Evolutionary conservation across 2,329 filamentous ascomycete genomes (phyloP).

Genomic region (Cordyceps javanica): DNA sequence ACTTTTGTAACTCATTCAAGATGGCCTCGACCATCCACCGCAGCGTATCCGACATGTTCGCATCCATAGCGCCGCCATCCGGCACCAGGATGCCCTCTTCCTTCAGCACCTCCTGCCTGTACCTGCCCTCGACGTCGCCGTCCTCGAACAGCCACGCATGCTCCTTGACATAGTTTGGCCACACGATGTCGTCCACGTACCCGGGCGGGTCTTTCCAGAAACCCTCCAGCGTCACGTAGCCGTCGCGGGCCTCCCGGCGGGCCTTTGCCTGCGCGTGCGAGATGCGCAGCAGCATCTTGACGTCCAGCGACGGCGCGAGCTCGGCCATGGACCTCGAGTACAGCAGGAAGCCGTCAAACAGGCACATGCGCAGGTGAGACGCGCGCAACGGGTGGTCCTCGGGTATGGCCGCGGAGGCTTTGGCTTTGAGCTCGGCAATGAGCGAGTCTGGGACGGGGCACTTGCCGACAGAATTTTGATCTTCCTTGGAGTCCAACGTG

Average conservation of each 20-base stretch:
- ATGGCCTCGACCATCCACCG: slow-evolving; percentile 63
- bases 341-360: slow-evolving; percentile 86
- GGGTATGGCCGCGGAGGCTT: slow-evolving; percentile 41
- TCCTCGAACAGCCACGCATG: slow-evolving; percentile 74
- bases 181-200: slow-evolving; percentile 91
- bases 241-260: slow-evolving; percentile 61
- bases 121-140: slow-evolving; percentile 57
- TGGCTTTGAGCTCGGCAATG: slow-evolving; percentile 40
- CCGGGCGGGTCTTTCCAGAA: slow-evolving; percentile 95
- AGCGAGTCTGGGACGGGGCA: slow-evolving; percentile 44
- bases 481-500: slow-evolving; percentile 39
- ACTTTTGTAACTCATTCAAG: slow-evolving; percentile 39
- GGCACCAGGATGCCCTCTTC: slow-evolving; percentile 44
- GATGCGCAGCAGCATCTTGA: slow-evolving; percentile 73
- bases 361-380: slow-evolving; percentile 47
- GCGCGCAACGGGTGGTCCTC: slow-evolving; percentile 33
- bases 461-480: slow-evolving; percentile 54
- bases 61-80: slow-evolving; percentile 38
- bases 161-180: slow-evolving; percentile 84
- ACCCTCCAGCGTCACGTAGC: slow-evolving; percentile 77
- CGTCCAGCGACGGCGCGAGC: slow-evolving; percentile 58
- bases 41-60: slow-evolving; percentile 56
- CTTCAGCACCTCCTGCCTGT: slow-evolving; percentile 40
- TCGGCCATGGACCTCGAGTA: slow-evolving; percentile 55
- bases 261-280: slow-evolving; percentile 57